phyloP scores from a whole-genome alignment of 2,329 filamentous ascomycete genomes.

The Cercospora sp. region DNA sequence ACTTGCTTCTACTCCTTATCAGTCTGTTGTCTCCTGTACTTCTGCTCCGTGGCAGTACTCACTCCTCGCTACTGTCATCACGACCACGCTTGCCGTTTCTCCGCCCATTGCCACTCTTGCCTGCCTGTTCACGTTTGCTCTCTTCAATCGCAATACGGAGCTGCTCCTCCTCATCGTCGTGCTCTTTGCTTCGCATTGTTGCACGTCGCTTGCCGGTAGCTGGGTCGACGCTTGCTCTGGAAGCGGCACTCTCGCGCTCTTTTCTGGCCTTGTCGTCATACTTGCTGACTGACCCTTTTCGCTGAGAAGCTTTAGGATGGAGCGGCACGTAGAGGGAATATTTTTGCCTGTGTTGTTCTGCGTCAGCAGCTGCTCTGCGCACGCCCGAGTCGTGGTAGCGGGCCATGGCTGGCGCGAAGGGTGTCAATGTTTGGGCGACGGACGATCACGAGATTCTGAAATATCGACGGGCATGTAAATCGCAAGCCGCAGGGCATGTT shows the following conservation, averaged over 20 bases:
- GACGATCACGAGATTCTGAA: background rate
- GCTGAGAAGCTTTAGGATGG: constrained; percentile 53
- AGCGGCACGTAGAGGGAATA: constrained; percentile 65
- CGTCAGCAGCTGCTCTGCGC: constrained; percentile 33
- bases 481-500: background rate
- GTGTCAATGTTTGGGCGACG: background rate
- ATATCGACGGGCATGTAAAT: background rate
- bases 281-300: constrained; percentile 65
- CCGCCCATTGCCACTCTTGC: constrained; percentile 54
- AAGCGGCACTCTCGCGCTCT: constrained; percentile 56
- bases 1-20: constrained; percentile 59
- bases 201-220: constrained; percentile 79
- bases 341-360: constrained; percentile 52
- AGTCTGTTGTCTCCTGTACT: constrained; percentile 11
- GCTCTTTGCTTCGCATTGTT: constrained; percentile 96
- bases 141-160: constrained; percentile 88
- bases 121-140: constrained; percentile 76
- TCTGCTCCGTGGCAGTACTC: constrained; percentile 47
- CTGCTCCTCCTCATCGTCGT: constrained; percentile 92
- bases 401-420: constrained; percentile 22
- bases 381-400: constrained; percentile 32
- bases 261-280: constrained; percentile 58
- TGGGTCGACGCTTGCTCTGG: constrained; percentile 53
- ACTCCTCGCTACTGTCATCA: constrained; percentile 95
- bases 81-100: constrained; percentile 78